A percentile compares a stretch with the other conserved stretches of the same genome.
Conservation (phyloP, 192 early-diverging fungal species). For the Podila verticillata region DNA sequence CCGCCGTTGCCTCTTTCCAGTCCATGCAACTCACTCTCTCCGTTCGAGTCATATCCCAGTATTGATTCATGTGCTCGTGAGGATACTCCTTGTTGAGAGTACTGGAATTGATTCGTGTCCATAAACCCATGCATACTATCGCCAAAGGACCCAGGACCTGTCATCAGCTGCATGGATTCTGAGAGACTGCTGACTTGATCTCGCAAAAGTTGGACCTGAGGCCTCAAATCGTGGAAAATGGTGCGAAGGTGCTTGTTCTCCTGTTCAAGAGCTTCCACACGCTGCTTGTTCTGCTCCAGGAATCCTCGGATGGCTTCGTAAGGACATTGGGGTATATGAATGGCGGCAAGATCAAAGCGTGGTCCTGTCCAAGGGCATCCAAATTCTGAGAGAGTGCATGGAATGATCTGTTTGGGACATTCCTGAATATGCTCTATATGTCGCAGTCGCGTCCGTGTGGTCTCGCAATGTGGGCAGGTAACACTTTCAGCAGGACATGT, state of each 20-base stretch:
- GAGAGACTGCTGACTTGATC: constrained; percentile 37
- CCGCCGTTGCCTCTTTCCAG: constrained; percentile 32
- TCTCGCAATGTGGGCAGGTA: constrained; percentile 65
- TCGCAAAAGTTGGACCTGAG: constrained; percentile 37
- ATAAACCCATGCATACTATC: constrained; percentile 20
- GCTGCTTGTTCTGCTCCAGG: constrained; percentile 56
- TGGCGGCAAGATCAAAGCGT: constrained; percentile 32
- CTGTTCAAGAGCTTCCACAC: constrained; percentile 49
- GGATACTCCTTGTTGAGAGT: not conserved
- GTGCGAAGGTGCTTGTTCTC: constrained; percentile 59
- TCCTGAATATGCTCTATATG: constrained; percentile 55
- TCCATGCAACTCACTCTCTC: constrained; percentile 15
- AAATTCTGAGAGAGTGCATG: constrained; percentile 56
- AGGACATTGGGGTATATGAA: constrained; percentile 62
- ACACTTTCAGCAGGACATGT: constrained; percentile 65
- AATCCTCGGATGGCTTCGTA: constrained; percentile 71
- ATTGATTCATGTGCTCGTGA: constrained; percentile 7
- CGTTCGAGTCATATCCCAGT: constrained; percentile 16
- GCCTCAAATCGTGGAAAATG: constrained; percentile 40
- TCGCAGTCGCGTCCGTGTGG: constrained; percentile 44
- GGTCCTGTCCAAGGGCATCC: constrained; percentile 72
- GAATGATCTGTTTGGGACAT: constrained; percentile 54
- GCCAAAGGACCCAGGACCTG: constrained; percentile 10
- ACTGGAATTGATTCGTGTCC: constrained; percentile 15
- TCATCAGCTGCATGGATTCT: constrained; percentile 42